phyloP scores from a whole-genome alignment of 768 basidiomycete species.

The Collybia nuda region DNA sequence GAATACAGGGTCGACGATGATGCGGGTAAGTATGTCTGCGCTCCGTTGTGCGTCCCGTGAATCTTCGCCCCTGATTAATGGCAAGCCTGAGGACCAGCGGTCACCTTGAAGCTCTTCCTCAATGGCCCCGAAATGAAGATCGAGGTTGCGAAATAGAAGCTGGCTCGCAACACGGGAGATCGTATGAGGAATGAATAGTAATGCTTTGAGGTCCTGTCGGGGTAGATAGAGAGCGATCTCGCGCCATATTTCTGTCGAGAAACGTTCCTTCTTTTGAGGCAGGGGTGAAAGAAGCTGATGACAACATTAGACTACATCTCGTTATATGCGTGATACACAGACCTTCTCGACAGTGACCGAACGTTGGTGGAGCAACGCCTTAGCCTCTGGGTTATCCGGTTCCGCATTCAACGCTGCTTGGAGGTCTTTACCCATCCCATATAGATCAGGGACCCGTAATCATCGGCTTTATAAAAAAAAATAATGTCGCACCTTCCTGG shows the following conservation, averaged over 20 bases:
- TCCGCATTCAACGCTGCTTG: slow-evolving; percentile 63
- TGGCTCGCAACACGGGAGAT: slow-evolving; percentile 71
- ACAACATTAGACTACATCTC: not conserved
- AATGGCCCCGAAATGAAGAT: slow-evolving; percentile 51
- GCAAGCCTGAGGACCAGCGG: slow-evolving; percentile 12
- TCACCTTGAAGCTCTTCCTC: slow-evolving; percentile 25
- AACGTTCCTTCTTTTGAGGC: slow-evolving; percentile 45
- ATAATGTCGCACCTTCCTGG: slow-evolving; percentile 52
- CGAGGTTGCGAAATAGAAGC: slow-evolving; percentile 61
- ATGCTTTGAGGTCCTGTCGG: slow-evolving; percentile 60
- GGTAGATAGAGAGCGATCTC: slow-evolving; percentile 65
- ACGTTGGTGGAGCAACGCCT: slow-evolving; percentile 54
- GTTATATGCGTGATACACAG: slow-evolving; percentile 5
- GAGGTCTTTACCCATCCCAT: slow-evolving; percentile 45
- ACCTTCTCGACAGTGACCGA: slow-evolving; percentile 61
- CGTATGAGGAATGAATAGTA: slow-evolving; percentile 63
- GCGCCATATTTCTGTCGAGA: slow-evolving; percentile 73
- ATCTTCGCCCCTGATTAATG: slow-evolving; percentile 33
- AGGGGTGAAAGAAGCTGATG: slow-evolving; percentile 38
- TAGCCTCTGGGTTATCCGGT: slow-evolving; percentile 71
- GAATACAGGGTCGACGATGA: slow-evolving; percentile 61
- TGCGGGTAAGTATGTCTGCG: slow-evolving; percentile 68
- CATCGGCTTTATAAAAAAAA: not conserved
- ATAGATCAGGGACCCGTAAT: not conserved
- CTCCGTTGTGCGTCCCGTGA: slow-evolving; percentile 60